Evolutionary conservation across 306 rosid genomes (phyloP).

Genomic region (Inga oerstediana): DNA sequence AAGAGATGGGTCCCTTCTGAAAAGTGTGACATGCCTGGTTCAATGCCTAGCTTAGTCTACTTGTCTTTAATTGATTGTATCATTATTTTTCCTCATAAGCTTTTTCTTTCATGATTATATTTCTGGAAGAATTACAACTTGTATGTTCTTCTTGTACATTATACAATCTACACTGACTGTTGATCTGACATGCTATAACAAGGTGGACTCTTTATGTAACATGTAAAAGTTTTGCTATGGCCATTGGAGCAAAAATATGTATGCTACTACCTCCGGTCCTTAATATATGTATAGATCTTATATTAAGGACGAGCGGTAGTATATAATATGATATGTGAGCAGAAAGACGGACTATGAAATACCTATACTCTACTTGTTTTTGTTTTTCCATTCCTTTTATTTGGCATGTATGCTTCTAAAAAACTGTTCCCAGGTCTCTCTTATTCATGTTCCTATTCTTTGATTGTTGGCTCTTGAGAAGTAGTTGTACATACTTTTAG

Average conservation of each 20-base stretch:
- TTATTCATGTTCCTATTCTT: not conserved
- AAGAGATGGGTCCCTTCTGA: not conserved
- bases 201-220: conserved; percentile 14
- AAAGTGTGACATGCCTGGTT: not conserved
- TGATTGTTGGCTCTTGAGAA: conserved; percentile 11
- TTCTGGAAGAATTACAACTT: not conserved
- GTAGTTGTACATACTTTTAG: not conserved
- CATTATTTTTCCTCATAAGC: not conserved
- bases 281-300: too few species aligned
- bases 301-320: too few species aligned
- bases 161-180: conserved; percentile 9
- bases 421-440: not conserved
- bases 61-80: not conserved
- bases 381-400: conserved; percentile 10
- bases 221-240: not conserved
- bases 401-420: conserved; percentile 11
- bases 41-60: not conserved
- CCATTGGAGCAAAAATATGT: not conserved
- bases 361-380: not conserved
- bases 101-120: not conserved
- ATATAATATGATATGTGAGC: not conserved
- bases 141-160: conserved; percentile 5
- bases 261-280: too few species aligned
- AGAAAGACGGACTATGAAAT: conserved; percentile 10
- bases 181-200: conserved; percentile 17